Evolutionary conservation across 495 filamentous ascomycete species (phyloP).

Genomic region (Penicillium longicatenatum): DNA sequence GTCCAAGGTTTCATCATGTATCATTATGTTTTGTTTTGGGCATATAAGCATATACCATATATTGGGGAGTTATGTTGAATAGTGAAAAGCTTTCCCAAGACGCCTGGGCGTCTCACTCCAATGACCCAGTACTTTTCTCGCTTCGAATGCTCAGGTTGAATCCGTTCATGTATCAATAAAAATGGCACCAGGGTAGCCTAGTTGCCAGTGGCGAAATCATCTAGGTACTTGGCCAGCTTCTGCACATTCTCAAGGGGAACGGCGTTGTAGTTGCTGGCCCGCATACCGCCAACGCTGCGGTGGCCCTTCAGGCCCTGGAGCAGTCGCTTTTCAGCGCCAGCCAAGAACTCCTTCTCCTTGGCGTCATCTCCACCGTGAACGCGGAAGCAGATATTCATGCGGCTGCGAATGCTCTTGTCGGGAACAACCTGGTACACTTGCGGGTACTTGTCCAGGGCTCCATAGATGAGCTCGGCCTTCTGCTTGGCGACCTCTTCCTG

Average conservation of each 20-base stretch:
- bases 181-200: slow-evolving; percentile 10
- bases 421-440: slow-evolving; percentile 73
- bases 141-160: slow-evolving; percentile 20
- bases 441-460: slow-evolving; percentile 68
- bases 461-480: slow-evolving; percentile 77
- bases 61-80: slow-evolving; percentile 32
- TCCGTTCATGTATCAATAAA: slow-evolving; percentile 5
- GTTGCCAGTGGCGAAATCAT: slow-evolving; percentile 52
- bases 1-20: slow-evolving; percentile 18
- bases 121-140: slow-evolving; percentile 14
- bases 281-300: slow-evolving; percentile 69
- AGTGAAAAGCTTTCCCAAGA: slow-evolving; percentile 22
- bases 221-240: slow-evolving; percentile 62
- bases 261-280: slow-evolving; percentile 59
- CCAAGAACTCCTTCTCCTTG: slow-evolving; percentile 76
- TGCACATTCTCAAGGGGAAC: slow-evolving; percentile 60
- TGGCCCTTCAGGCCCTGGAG: slow-evolving; percentile 80
- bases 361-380: slow-evolving; percentile 57
- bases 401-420: slow-evolving; percentile 67
- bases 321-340: slow-evolving; percentile 54
- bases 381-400: slow-evolving; percentile 94
- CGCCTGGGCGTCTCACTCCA: slow-evolving; percentile 12
- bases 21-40: slow-evolving; percentile 18
- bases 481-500: slow-evolving; percentile 68
- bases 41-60: slow-evolving; percentile 21